A percentile compares a stretch with the other conserved stretches of the same genome.
Conservation (phyloP, 2,329 filamentous ascomycete species). For the Fusarium longipes region DNA sequence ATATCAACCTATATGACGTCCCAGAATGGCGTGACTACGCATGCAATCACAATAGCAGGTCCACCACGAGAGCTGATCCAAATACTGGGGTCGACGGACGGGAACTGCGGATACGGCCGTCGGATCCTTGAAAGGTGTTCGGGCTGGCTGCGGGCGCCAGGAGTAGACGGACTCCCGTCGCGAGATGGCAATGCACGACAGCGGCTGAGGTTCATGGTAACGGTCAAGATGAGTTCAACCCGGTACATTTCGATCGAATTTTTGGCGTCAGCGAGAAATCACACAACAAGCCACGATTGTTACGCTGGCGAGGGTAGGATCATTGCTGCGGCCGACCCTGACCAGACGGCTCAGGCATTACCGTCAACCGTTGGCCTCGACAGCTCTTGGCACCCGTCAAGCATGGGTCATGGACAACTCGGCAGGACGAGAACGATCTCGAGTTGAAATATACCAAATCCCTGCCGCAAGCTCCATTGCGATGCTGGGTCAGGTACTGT, state of each 20-base stretch:
- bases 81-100: constrained; percentile 29
- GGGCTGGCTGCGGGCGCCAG: constrained; percentile 10
- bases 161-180: constrained; percentile 9
- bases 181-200: not conserved
- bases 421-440: constrained; percentile 20
- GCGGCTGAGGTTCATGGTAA: constrained; percentile 4
- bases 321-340: constrained; percentile 15
- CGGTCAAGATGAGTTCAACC: constrained; percentile 1
- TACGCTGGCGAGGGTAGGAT: constrained; percentile 8
- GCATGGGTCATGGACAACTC: constrained; percentile 12
- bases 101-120: constrained; percentile 41
- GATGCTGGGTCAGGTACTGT: constrained; percentile 14
- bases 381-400: constrained; percentile 30
- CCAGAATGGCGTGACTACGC: constrained; percentile 30
- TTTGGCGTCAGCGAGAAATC: constrained; percentile 6
- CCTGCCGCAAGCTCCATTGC: constrained; percentile 22
- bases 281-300: not conserved
- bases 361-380: constrained; percentile 27
- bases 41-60: constrained; percentile 10
- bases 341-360: constrained; percentile 27
- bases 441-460: constrained; percentile 8
- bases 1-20: constrained; percentile 23
- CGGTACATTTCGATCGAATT: not conserved
- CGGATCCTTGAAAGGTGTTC: constrained; percentile 25
- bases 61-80: constrained; percentile 22